Percentiles rank a stretch among this genome's conserved stretches.
Conservation (phyloP, 1,284 basidiomycete genomes). For the Puccinia horiana region DNA sequence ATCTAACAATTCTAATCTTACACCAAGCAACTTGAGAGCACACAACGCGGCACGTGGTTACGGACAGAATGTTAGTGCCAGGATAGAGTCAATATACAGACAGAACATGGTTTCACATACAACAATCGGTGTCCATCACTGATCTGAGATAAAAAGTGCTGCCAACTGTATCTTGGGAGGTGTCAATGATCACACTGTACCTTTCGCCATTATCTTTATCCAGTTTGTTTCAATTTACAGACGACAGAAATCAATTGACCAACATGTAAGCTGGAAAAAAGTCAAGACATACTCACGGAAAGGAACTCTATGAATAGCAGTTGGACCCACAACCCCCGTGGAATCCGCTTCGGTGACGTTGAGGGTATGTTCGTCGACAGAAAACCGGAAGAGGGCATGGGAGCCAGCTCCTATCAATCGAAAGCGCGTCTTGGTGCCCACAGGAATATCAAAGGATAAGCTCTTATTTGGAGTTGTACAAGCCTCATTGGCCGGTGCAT, state of each 20-base stretch:
- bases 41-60: not conserved
- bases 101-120: slow-evolving; percentile 19
- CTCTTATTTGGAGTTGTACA: slow-evolving; percentile 1
- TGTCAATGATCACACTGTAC: slow-evolving; percentile 37
- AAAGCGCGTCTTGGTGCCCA: slow-evolving; percentile 62
- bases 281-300: slow-evolving; percentile 33
- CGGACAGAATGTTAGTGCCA: not conserved
- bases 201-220: slow-evolving; percentile 41
- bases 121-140: slow-evolving; percentile 44
- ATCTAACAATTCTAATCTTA: not conserved
- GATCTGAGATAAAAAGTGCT: slow-evolving; percentile 41
- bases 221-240: not conserved
- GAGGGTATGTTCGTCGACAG: slow-evolving; percentile 53
- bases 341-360: slow-evolving; percentile 48
- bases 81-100: not conserved
- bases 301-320: slow-evolving; percentile 52
- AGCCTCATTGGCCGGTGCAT: not conserved
- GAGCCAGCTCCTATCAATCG: slow-evolving; percentile 61
- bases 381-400: slow-evolving; percentile 54
- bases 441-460: not conserved
- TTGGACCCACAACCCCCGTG: slow-evolving; percentile 17
- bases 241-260: not conserved
- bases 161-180: slow-evolving; percentile 10
- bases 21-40: slow-evolving; percentile 14
- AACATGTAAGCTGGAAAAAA: not conserved